A percentile compares a stretch with the other conserved stretches of the same genome.
Conservation (phyloP, 208 protist genomes). For the Crithidia bombi region DNA sequence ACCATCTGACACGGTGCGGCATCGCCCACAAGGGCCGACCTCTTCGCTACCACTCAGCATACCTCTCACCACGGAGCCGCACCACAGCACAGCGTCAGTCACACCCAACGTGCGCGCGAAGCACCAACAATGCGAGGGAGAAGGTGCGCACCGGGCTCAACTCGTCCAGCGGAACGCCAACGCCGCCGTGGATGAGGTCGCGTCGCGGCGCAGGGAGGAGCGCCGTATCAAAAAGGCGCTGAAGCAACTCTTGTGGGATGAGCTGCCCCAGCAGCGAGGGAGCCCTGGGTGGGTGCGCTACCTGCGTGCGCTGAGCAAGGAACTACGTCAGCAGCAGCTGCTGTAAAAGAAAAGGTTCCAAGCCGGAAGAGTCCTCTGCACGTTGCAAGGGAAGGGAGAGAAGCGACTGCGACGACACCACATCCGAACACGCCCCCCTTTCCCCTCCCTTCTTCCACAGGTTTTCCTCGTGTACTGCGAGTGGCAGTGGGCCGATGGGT, state of each 20-base stretch:
- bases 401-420: too few relatives aligned
- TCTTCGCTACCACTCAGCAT: background rate
- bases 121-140: too few relatives aligned
- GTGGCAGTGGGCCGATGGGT: too few relatives aligned
- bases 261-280: slow-evolving; percentile 48
- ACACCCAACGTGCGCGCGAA: too few relatives aligned
- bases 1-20: background rate
- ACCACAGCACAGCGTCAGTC: background rate
- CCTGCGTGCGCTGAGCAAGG: slow-evolving; percentile 47
- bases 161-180: too few relatives aligned
- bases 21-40: background rate
- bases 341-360: slow-evolving; percentile 10
- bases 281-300: slow-evolving; percentile 51
- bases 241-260: slow-evolving; percentile 62
- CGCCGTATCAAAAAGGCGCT: slow-evolving; percentile 50
- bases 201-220: slow-evolving; percentile 43
- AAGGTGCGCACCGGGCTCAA: too few relatives aligned
- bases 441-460: too few relatives aligned
- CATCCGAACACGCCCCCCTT: too few relatives aligned
- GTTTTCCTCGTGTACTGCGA: too few relatives aligned
- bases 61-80: background rate
- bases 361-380: background rate
- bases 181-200: background rate
- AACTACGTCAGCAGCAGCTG: slow-evolving; percentile 35
- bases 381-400: background rate